phyloP scores from a whole-genome alignment of 2,329 filamentous ascomycete genomes.

The Stemphylium lycopersici region DNA sequence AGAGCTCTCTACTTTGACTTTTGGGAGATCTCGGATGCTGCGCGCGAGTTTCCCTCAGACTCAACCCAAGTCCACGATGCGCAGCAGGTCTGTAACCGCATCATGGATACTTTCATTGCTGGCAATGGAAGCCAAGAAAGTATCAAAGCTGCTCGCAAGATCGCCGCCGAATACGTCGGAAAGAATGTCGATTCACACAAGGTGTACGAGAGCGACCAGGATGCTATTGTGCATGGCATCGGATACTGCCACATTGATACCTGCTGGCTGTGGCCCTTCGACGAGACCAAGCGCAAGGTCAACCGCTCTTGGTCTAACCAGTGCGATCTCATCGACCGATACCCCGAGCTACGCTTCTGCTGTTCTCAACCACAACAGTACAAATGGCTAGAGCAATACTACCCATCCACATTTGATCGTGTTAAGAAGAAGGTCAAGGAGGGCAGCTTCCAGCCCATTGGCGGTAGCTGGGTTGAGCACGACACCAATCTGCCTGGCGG shows the following conservation, averaged over 20 bases:
- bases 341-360: slow-evolving; percentile 90
- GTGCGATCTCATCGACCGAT: slow-evolving; percentile 92
- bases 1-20: slow-evolving; percentile 87
- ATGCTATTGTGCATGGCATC: slow-evolving; percentile 82
- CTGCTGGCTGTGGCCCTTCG: slow-evolving; percentile 98
- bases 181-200: slow-evolving; percentile 75
- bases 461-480: slow-evolving; percentile 98
- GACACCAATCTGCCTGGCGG: slow-evolving; percentile 97
- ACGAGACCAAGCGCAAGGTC: slow-evolving; percentile 95
- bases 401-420: slow-evolving; percentile 85
- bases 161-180: slow-evolving; percentile 83
- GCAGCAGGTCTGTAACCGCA: slow-evolving; percentile 79
- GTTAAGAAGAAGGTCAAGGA: slow-evolving; percentile 91
- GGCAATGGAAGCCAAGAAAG: slow-evolving; percentile 74
- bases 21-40: slow-evolving; percentile 93
- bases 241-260: slow-evolving; percentile 98
- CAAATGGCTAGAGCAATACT: slow-evolving; percentile 93
- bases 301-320: slow-evolving; percentile 96
- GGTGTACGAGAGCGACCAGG: slow-evolving; percentile 78
- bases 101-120: slow-evolving; percentile 88
- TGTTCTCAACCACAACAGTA: slow-evolving; percentile 96
- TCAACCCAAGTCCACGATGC: slow-evolving; percentile 90
- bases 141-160: slow-evolving; percentile 78
- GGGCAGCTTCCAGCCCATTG: slow-evolving; percentile 91
- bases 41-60: slow-evolving; percentile 85